Base-by-base conservation (phyloP, 2,329 filamentous ascomycete species). In the Spiromastix sp. region DNA sequence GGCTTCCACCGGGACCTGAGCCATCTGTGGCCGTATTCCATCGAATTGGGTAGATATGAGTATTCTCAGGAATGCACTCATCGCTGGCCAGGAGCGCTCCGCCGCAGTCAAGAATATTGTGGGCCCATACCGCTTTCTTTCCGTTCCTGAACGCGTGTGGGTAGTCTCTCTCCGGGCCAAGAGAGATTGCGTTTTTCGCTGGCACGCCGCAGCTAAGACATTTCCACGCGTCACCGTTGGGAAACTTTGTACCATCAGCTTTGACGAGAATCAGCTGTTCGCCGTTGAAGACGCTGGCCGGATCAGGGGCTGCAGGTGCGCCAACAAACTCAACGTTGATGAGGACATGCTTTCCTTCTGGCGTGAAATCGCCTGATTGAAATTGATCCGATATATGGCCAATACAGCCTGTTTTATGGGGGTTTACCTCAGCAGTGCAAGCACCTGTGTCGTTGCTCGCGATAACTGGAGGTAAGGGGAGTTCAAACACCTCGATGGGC, bases 161-260 rank as follows among this genome's bases (percentile, higher is more conserved):
- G 39, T 70, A 70, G 30, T 61, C 61, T n/a, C n/a, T n/a, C n/a
- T 2, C 43, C 35, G 20, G 36, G 13, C 2, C 42, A 34, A 47
- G 34, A 5, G 49, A 50, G 3, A 45, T 28, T 1, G 50, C 43
- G 30, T 65, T 61, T 19, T 47, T 43, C 2, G 32, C 42, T 0
- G 60, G 53, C 0, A 68, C 52, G 2, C 58, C 65, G 36, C 66
- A 70, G 19, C 54, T 69, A 4, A 70, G 35, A 35, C 66, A 69
- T 41, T 66, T 69, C 64, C 65, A 70, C 0, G 57, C 32, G 39
- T 67, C 63, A 0, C 66, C 66, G 33, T 63, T 67, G 1, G 51
- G 30, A 28, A 69, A 70, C 0, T 38, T 52, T 2, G 48, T 58
- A 1, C 55, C 56, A 36, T 69, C 60, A 0, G 57, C 41, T 41